Conservation (phyloP, 495 filamentous ascomycete species). For the Copromyces sp. region DNA sequence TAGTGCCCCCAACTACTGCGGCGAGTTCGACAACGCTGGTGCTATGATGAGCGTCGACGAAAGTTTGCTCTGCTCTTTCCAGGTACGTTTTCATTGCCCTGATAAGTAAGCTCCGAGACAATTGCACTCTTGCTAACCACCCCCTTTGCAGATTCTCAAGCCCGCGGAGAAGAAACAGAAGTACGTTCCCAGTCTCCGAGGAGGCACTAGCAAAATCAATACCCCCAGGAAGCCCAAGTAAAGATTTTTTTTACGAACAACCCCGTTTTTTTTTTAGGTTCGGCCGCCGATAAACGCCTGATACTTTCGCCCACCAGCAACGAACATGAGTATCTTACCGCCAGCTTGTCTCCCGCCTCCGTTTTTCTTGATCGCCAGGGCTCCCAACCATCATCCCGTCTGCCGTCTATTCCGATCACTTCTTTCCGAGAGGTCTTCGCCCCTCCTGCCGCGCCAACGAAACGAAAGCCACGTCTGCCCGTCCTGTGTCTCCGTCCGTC, state of each 20-base stretch:
- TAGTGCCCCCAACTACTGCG: slow-evolving; percentile 98
- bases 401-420: slow-evolving; percentile 13
- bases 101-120: not conserved
- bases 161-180: slow-evolving; percentile 99
- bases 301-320: slow-evolving; percentile 16
- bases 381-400: slow-evolving; percentile 5
- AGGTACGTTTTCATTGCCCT: slow-evolving; percentile 51
- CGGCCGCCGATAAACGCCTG: slow-evolving; percentile 69
- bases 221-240: slow-evolving; percentile 89
- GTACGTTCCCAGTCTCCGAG: slow-evolving; percentile 83
- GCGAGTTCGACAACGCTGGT: slow-evolving; percentile 98
- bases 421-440: slow-evolving; percentile 1
- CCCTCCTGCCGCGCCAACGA: not conserved
- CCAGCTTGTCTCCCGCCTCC: slow-evolving; percentile 16
- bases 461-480: not conserved
- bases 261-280: slow-evolving; percentile 81
- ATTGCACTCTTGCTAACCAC: slow-evolving; percentile 11
- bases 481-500: not conserved
- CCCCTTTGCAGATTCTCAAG: slow-evolving; percentile 72
- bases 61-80: slow-evolving; percentile 96
- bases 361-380: slow-evolving; percentile 14
- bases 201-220: slow-evolving; percentile 65
- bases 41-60: slow-evolving; percentile 99
- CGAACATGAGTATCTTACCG: slow-evolving; percentile 8
- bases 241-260: slow-evolving; percentile 64